These are phyloP conservation scores for Citrus cavaleriei DNA, from an alignment of 345 rosid genomes.

Conservation along the genomic window DNA sequence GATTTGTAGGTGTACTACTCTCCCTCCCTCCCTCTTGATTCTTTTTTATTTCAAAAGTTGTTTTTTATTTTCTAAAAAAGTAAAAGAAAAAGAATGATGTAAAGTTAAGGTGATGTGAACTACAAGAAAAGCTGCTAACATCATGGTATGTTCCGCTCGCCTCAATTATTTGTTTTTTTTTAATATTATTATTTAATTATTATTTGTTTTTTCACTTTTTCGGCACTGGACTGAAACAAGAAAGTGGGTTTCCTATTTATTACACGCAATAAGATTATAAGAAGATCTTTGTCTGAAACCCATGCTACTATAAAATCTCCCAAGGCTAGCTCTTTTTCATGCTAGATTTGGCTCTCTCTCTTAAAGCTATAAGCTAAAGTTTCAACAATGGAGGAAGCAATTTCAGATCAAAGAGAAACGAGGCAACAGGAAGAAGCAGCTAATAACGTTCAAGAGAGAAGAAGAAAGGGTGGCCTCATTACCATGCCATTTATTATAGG, in stretches of 20 bases:
- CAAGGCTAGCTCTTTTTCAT: constrained; percentile 6
- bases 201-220: not conserved
- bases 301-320: constrained; percentile 17
- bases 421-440: constrained; percentile 10
- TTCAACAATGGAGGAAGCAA: constrained; percentile 28
- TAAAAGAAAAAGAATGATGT: not conserved
- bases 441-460: not conserved
- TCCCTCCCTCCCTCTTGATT: not conserved
- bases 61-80: not conserved
- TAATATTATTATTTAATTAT: not conserved
- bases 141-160: constrained; percentile 31
- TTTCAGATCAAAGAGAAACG: constrained; percentile 22
- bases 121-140: constrained; percentile 19
- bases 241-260: constrained; percentile 3
- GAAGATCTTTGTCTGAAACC: constrained; percentile 18
- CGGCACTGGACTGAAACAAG: not conserved
- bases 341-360: constrained; percentile 15
- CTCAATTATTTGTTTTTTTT: not conserved
- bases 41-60: not conserved
- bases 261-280: constrained; percentile 15
- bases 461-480: constrained; percentile 64
- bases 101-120: constrained; percentile 17
- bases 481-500: constrained; percentile 85
- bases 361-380: not conserved
- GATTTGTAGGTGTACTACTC: not conserved